Evolutionary conservation across 148 eudicot genomes (phyloP).

Genomic region (Vaccinium macrocarpon): DNA sequence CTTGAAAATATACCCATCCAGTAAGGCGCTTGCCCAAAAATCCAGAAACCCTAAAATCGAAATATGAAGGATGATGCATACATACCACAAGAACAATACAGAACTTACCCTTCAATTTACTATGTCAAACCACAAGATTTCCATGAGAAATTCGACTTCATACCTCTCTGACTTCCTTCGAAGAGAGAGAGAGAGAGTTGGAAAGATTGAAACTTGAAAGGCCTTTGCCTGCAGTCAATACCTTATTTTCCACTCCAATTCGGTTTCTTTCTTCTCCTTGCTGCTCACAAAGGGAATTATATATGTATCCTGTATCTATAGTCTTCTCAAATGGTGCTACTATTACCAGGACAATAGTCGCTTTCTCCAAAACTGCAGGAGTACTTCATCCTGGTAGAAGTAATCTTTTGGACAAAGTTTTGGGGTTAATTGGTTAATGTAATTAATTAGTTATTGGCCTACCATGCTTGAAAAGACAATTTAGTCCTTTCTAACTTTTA

Average conservation of each 20-base stretch:
- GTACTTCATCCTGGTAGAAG: background rate
- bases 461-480: too few species aligned
- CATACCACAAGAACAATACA: background rate
- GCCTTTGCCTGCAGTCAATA: background rate
- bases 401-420: background rate
- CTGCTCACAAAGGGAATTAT: background rate
- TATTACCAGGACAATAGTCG: constrained; percentile 1
- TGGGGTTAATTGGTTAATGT: too few species aligned
- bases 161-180: background rate
- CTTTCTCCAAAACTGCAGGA: background rate
- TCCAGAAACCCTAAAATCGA: background rate
- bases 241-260: background rate
- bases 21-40: background rate
- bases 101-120: too few species aligned
- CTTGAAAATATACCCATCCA: background rate
- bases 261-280: background rate
- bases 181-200: background rate
- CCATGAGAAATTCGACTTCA: background rate
- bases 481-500: too few species aligned
- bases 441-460: too few species aligned
- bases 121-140: background rate
- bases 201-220: background rate
- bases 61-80: background rate
- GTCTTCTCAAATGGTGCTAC: background rate
- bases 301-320: background rate